Evolutionary conservation across 345 rosid genomes (phyloP), one percentile per base, ranked within the genome.

Genomic region (Noccaea bulbosa): DNA sequence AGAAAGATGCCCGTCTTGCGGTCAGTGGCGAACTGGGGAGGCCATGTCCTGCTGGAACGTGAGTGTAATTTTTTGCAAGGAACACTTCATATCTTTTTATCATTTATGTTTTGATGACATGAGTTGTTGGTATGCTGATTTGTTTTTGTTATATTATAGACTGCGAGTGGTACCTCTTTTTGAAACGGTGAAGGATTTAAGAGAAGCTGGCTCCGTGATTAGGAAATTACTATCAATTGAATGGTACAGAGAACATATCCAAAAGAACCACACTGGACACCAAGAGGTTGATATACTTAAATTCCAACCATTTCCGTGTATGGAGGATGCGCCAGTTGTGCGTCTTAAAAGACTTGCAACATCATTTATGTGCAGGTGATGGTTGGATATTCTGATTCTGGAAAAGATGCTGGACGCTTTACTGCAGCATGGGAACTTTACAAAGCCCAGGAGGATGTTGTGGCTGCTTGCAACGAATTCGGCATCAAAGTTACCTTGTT

Each of bases 371-470:
- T 35, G 38, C 66, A 90, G 98, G 98, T 93, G 64, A 91, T 93
- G 98, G 98, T 93, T 71, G 98, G 98, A 75, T 93, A 89, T 81
- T 91, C 97, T 49, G 97, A 93, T 81, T 91, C 99, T 15, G 99
- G 99, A 54, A 93, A 93, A 84, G 99, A 91, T 76, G 96, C 99
- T 53, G 96, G 99, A 10, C 89, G 96, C 65, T 94, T 94, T 79
- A 89, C 99, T 33, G 99, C 99, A 43, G 99, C 97, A 7, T 94
- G 97, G 97, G 99, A 94, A 77, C 95, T 94, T 33, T 94, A 94
- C 83, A 93, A 93, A 82, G 98, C 98, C 43, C 98, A 91, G 74
- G 98, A 91, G 80, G 92, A 91, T 81, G 99, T 94, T 83, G 97
- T 88, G 54, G 89, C 93, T 43, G 96, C 97, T 14, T 94, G 97